Percentiles rank a stretch among this genome's conserved stretches.
Evolutionary conservation across 352 stramenopile species (phyloP).

Genomic region (Pythium oligandrum): DNA sequence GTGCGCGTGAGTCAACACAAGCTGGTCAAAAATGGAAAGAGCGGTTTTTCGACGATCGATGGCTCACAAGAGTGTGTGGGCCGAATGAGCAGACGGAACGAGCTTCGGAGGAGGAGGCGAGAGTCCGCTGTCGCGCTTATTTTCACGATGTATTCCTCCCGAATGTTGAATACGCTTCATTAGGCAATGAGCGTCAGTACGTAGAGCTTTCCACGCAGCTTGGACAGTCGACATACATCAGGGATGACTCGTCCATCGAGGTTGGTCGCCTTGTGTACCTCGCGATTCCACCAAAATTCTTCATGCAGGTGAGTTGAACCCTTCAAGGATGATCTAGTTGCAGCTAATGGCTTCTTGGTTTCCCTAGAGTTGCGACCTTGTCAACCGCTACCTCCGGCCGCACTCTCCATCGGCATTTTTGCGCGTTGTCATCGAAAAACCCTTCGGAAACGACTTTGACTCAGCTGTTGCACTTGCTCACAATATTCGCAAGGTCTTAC

Average conservation of each 20-base stretch:
- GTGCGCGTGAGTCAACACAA: slow-evolving; percentile 26
- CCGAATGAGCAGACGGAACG: not conserved
- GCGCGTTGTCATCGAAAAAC: slow-evolving; percentile 77
- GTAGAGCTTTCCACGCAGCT: slow-evolving; percentile 13
- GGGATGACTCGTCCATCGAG: slow-evolving; percentile 10
- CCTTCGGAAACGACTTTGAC: slow-evolving; percentile 56
- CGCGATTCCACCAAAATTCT: slow-evolving; percentile 68
- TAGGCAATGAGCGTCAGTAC: slow-evolving; percentile 19
- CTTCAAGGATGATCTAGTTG: not conserved
- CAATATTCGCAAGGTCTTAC: slow-evolving; percentile 31
- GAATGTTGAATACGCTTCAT: not conserved
- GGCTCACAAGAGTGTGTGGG: slow-evolving; percentile 32
- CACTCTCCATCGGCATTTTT: slow-evolving; percentile 28
- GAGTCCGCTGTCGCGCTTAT: no score
- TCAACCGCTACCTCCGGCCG: slow-evolving; percentile 4
- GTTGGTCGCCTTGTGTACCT: slow-evolving; percentile 65
- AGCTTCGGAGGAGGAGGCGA: no score
- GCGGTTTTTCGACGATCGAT: slow-evolving; percentile 25
- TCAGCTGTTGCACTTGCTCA: slow-evolving; percentile 42
- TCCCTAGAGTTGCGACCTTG: no score
- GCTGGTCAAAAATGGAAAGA: slow-evolving; percentile 27
- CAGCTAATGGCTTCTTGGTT: no score
- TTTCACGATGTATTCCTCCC: not conserved
- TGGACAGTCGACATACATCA: slow-evolving; percentile 3
- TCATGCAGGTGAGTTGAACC: slow-evolving; percentile 32